These are phyloP conservation scores for Penicillium brevicompactum DNA, from an alignment of 2,329 filamentous ascomycete species.

Conservation along the genomic window DNA sequence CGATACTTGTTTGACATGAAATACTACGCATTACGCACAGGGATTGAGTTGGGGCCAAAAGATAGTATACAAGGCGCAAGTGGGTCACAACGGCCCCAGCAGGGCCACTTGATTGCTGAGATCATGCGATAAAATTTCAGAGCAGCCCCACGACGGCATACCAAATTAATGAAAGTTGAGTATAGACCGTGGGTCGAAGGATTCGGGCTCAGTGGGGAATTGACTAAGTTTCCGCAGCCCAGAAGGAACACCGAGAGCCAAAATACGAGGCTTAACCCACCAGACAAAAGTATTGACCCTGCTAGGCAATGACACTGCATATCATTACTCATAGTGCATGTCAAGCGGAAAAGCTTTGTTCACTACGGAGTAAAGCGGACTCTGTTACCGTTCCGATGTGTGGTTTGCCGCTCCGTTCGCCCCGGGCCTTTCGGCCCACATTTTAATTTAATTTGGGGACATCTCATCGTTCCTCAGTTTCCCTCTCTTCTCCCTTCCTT, in stretches of 20 bases:
- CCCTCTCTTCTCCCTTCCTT: not conserved
- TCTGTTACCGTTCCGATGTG: not conserved
- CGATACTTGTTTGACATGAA: not conserved
- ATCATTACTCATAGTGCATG: not conserved
- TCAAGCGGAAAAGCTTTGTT: not conserved
- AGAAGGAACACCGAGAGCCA: not conserved
- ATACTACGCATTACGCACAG: not conserved
- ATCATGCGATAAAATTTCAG: not conserved
- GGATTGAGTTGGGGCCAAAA: not conserved
- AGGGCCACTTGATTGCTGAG: not conserved
- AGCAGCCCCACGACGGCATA: not conserved
- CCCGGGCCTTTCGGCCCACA: not conserved
- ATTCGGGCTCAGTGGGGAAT: not conserved
- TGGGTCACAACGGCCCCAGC: conserved; percentile 6
- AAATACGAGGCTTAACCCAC: conserved; percentile 5
- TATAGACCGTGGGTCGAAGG: not conserved
- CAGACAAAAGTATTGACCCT: not conserved
- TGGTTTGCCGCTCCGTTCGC: not conserved
- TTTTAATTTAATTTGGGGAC: not conserved
- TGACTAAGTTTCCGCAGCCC: not conserved
- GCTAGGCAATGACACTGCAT: not conserved
- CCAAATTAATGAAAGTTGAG: not conserved
- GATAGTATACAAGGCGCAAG: conserved; percentile 2
- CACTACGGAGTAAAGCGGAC: not conserved
- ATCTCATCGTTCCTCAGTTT: not conserved